A percentile compares a stretch with the other conserved stretches of the same genome.
phyloP scores from a whole-genome alignment of 2,329 filamentous ascomycete species.

The Epichloe elymi region DNA sequence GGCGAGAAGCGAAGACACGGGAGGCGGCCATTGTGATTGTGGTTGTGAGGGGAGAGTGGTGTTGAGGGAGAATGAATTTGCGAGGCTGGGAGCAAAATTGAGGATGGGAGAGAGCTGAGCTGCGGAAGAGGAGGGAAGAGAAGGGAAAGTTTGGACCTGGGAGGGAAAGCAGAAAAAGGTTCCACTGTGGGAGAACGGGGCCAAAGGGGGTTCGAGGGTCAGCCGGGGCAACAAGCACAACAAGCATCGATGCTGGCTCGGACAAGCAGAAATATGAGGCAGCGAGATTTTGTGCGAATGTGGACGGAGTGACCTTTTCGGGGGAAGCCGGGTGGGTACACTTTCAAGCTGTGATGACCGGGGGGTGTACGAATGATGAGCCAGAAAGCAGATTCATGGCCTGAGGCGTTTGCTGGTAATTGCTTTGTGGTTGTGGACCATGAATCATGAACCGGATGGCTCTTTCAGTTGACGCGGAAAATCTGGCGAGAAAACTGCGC shows the following conservation, averaged over 20 bases:
- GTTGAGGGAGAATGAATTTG: conserved; percentile 16
- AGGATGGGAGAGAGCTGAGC: conserved; percentile 20
- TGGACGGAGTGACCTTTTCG: conserved; percentile 16
- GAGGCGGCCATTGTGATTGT: conserved; percentile 69
- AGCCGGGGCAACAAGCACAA: conserved; percentile 21
- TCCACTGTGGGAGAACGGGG: conserved; percentile 19
- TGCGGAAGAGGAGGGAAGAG: conserved; percentile 27
- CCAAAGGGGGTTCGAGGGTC: conserved; percentile 19
- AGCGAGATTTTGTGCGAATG: conserved; percentile 23
- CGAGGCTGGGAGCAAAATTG: conserved; percentile 21
- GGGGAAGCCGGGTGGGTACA: conserved; percentile 23
- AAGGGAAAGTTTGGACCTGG: conserved; percentile 23
- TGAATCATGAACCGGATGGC: conserved; percentile 4
- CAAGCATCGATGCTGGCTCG: conserved; percentile 11
- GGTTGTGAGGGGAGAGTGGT: conserved; percentile 25
- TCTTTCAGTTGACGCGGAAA: neutral
- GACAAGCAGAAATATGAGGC: conserved; percentile 9
- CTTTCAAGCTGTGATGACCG: conserved; percentile 13
- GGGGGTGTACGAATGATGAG: conserved; percentile 7
- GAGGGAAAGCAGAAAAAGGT: conserved; percentile 21
- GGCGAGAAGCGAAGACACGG: conserved; percentile 65
- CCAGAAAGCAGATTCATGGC: conserved; percentile 11
- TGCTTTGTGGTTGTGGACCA: conserved; percentile 5
- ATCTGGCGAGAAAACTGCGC: neutral
- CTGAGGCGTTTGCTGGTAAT: conserved; percentile 16